Percentiles rank a stretch among this genome's conserved stretches.
Evolutionary conservation across 1,139 yeast species (phyloP).

Genomic region (Blastobotrys capitulatus): DNA sequence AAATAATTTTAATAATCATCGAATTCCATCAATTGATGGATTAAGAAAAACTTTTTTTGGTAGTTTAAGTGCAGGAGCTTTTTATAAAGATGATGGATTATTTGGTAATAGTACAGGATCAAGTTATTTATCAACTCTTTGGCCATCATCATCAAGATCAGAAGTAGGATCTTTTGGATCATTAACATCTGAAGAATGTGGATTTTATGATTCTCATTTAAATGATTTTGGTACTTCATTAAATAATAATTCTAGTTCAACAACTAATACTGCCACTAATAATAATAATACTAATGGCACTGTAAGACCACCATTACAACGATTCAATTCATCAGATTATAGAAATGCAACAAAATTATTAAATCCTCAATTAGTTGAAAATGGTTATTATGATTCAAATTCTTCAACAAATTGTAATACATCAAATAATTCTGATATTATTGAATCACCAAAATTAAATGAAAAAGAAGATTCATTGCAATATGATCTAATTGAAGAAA

Average conservation of each 20-base stretch:
- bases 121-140: slow-evolving; percentile 8
- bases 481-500: slow-evolving; percentile 10
- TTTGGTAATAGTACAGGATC: slow-evolving; percentile 11
- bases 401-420: background rate
- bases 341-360: slow-evolving; percentile 17
- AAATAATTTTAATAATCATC: no score
- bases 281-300: background rate
- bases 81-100: background rate
- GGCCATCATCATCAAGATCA: slow-evolving; percentile 10
- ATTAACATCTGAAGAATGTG: slow-evolving; percentile 15
- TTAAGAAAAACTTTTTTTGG: slow-evolving; percentile 13
- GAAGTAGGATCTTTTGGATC: slow-evolving; percentile 13
- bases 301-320: slow-evolving; percentile 14
- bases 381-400: background rate
- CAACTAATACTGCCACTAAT: background rate
- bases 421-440: background rate
- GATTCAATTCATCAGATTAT: slow-evolving; percentile 17
- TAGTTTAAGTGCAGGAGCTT: background rate
- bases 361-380: background rate
- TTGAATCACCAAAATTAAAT: background rate
- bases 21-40: slow-evolving; percentile 15
- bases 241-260: background rate
- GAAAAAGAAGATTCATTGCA: background rate
- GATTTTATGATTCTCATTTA: slow-evolving; percentile 8
- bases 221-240: background rate